A percentile compares a stretch with the other conserved stretches of the same genome.
Conservation (phyloP, 2,329 filamentous ascomycete genomes). For the Sporothrix pseudoabietina region DNA sequence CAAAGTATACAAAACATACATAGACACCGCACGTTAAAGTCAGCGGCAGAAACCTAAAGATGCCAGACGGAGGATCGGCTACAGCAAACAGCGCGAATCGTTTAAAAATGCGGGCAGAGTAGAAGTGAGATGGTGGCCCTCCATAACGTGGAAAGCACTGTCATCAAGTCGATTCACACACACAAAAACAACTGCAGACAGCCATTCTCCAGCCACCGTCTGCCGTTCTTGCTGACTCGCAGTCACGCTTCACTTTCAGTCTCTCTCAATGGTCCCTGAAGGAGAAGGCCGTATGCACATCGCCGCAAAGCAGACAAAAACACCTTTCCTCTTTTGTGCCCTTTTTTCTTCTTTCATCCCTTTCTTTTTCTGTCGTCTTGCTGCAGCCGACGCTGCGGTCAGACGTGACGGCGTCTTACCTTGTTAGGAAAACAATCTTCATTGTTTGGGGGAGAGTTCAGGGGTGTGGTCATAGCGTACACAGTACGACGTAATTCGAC, state of each 20-base stretch:
- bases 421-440: not conserved
- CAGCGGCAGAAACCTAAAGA: not conserved
- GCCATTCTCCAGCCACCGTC: not conserved
- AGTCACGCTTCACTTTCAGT: not conserved
- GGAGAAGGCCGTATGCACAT: not conserved
- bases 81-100: not conserved
- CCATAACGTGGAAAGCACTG: no score
- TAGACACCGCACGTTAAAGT: not conserved
- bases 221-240: not conserved
- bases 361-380: not conserved
- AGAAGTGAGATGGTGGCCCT: no score
- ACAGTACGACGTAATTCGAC: no score
- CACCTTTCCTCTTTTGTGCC: not conserved
- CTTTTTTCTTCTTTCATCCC: not conserved
- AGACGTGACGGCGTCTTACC: conserved; percentile 4
- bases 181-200: not conserved
- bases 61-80: conserved; percentile 7
- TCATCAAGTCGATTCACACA: not conserved
- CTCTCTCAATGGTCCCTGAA: not conserved
- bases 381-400: not conserved
- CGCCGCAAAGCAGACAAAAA: no score
- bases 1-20: not conserved
- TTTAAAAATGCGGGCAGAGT: not conserved
- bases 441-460: not conserved
- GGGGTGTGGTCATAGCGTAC: not conserved